These are phyloP conservation scores for Pseudocercospora fijiensis DNA, from an alignment of 2,329 filamentous ascomycete genomes.

Conservation along the genomic window DNA sequence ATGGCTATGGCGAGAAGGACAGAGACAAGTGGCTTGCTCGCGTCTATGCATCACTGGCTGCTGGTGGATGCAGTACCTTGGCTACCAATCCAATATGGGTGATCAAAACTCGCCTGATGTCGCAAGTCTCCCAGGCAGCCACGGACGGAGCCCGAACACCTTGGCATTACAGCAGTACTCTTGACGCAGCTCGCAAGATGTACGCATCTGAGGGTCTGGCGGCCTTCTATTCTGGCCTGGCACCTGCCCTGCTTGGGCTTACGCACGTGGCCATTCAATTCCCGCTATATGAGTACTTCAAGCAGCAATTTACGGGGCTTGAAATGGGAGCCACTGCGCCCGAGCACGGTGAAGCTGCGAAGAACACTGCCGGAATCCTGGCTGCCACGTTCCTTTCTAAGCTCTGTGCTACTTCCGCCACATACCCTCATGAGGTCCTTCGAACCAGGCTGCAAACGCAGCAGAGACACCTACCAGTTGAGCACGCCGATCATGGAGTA, in stretches of 20 bases:
- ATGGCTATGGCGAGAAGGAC: slow-evolving; percentile 38
- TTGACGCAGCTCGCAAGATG: slow-evolving; percentile 95
- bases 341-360: slow-evolving; percentile 47
- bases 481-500: slow-evolving; percentile 49
- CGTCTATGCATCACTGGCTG: slow-evolving; percentile 85
- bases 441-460: slow-evolving; percentile 93
- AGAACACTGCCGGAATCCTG: slow-evolving; percentile 80
- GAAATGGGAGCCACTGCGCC: slow-evolving; percentile 72
- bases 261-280: slow-evolving; percentile 97
- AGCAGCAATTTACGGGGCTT: slow-evolving; percentile 83
- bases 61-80: slow-evolving; percentile 88
- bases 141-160: slow-evolving; percentile 61
- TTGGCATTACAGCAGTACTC: slow-evolving; percentile 87
- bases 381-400: slow-evolving; percentile 91
- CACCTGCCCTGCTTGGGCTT: slow-evolving; percentile 84
- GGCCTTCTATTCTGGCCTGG: slow-evolving; percentile 93
- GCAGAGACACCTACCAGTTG: slow-evolving; percentile 56
- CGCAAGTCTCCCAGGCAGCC: slow-evolving; percentile 67
- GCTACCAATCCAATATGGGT: slow-evolving; percentile 99
- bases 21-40: slow-evolving; percentile 74
- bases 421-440: slow-evolving; percentile 96
- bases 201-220: slow-evolving; percentile 82
- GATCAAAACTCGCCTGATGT: slow-evolving; percentile 98
- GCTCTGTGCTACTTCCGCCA: slow-evolving; percentile 87
- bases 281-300: slow-evolving; percentile 90